Percentiles rank a stretch among this genome's conserved stretches.
Evolutionary conservation across 371 early-diverging fungal genomes (phyloP).

Genomic region (Blakeslea trispora): DNA sequence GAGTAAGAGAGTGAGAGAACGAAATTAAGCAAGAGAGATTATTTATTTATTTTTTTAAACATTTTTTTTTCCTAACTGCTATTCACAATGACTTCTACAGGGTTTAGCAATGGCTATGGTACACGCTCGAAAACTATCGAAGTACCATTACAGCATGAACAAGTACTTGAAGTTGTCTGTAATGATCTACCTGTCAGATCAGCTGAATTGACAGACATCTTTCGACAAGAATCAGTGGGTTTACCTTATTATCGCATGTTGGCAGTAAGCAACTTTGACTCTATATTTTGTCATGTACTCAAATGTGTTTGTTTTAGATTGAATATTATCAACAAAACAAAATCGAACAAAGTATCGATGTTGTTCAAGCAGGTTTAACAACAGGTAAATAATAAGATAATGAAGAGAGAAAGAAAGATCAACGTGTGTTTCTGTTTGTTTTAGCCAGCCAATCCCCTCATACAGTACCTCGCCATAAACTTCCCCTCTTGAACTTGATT

Average conservation of each 20-base stretch:
- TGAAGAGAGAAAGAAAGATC: too few relatives aligned
- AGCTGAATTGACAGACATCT: slow-evolving; percentile 75
- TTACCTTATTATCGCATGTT: slow-evolving; percentile 75
- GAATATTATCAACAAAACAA: slow-evolving; percentile 77
- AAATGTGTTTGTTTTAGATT: too few relatives aligned
- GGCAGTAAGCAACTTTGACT: slow-evolving; percentile 74
- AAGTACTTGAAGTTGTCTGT: slow-evolving; percentile 81
- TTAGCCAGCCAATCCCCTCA: slow-evolving; percentile 49
- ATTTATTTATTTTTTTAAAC: too few relatives aligned
- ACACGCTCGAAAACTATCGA: slow-evolving; percentile 63
- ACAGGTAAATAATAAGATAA: too few relatives aligned
- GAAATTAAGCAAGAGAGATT: too few relatives aligned
- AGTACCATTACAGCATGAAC: slow-evolving; percentile 77
- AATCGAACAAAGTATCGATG: slow-evolving; percentile 60
- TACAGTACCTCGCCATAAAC: slow-evolving; percentile 59
- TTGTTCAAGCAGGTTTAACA: slow-evolving; percentile 62
- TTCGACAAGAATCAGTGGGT: slow-evolving; percentile 72
- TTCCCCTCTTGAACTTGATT: slow-evolving; percentile 66
- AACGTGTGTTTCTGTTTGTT: too few relatives aligned
- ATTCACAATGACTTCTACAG: slow-evolving; percentile 26
- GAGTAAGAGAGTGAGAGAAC: too few relatives aligned
- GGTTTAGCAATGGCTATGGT: slow-evolving; percentile 25
- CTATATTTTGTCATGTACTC: too few relatives aligned
- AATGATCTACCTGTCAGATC: slow-evolving; percentile 69
- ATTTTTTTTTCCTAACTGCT: background rate